Conservation (phyloP, 2,329 filamentous ascomycete species). For the Colletotrichum tropicale region DNA sequence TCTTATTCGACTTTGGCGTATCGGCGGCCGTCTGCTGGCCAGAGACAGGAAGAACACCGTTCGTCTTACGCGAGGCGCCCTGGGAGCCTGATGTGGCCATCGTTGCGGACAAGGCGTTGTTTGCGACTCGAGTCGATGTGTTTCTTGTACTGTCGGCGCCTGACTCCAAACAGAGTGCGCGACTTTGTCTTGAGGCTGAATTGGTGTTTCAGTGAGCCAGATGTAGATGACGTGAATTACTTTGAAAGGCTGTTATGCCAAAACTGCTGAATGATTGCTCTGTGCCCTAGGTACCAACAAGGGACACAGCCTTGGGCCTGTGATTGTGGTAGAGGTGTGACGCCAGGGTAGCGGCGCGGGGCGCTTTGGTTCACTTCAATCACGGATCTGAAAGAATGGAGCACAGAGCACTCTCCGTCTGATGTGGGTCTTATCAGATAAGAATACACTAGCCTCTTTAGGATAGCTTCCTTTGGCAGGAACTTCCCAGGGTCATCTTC, state of each 20-base stretch:
- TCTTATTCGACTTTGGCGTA: constrained; percentile 46
- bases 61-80: constrained; percentile 40
- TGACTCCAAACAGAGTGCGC: background rate
- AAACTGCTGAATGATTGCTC: background rate
- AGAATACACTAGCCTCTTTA: background rate
- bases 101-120: background rate
- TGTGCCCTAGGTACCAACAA: background rate
- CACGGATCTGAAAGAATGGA: constrained; percentile 17
- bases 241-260: background rate
- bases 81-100: constrained; percentile 17
- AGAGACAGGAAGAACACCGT: constrained; percentile 58
- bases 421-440: constrained; percentile 11
- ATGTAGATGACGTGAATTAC: background rate
- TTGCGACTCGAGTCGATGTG: background rate
- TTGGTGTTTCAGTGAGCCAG: background rate
- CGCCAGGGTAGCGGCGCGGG: constrained; percentile 3
- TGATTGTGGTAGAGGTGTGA: background rate
- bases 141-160: background rate
- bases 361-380: constrained; percentile 3
- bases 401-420: background rate
- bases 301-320: background rate
- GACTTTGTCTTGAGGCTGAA: constrained; percentile 6
- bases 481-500: background rate
- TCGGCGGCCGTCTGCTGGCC: constrained; percentile 47
- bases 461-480: constrained; percentile 1